phyloP scores from a whole-genome alignment of 768 basidiomycete species.

The Strobilomyces echinocephalus region DNA sequence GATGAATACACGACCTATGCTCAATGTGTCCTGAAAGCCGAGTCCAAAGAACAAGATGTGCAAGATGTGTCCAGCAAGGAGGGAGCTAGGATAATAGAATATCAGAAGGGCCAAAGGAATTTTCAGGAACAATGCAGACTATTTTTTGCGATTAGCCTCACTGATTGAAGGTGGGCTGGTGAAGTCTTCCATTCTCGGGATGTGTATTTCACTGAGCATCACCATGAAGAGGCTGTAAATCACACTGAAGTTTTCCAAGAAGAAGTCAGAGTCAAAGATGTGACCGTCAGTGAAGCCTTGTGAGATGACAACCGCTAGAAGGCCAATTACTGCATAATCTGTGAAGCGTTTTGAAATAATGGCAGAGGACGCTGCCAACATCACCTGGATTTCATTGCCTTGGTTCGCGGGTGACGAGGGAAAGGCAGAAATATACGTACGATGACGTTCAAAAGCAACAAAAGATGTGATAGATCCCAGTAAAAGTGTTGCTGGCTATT shows the following conservation, averaged over 20 bases:
- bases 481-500: constrained; percentile 90
- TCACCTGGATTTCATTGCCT: constrained; percentile 51
- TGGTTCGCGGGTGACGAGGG: not conserved
- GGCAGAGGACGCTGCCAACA: constrained; percentile 79
- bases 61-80: constrained; percentile 92
- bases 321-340: constrained; percentile 85
- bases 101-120: constrained; percentile 1
- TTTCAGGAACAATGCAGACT: constrained; percentile 49
- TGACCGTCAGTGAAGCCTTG: constrained; percentile 99
- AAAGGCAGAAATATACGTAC: constrained; percentile 45
- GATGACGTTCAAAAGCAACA: constrained; percentile 86
- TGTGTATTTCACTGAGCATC: constrained; percentile 93
- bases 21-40: constrained; percentile 91
- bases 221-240: constrained; percentile 99
- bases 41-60: constrained; percentile 99
- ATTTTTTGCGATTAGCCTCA: constrained; percentile 97
- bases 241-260: constrained; percentile 97
- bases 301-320: constrained; percentile 85
- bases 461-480: constrained; percentile 91
- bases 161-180: constrained; percentile 86
- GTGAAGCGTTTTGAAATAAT: constrained; percentile 85
- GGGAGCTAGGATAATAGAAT: constrained; percentile 57
- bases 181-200: constrained; percentile 80
- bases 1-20: constrained; percentile 76
- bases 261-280: constrained; percentile 99